A percentile compares a stretch with the other conserved stretches of the same genome.
These are phyloP conservation scores for Arthroderma sp. DNA, from an alignment of 2,329 filamentous ascomycete genomes.

Conservation along the genomic window DNA sequence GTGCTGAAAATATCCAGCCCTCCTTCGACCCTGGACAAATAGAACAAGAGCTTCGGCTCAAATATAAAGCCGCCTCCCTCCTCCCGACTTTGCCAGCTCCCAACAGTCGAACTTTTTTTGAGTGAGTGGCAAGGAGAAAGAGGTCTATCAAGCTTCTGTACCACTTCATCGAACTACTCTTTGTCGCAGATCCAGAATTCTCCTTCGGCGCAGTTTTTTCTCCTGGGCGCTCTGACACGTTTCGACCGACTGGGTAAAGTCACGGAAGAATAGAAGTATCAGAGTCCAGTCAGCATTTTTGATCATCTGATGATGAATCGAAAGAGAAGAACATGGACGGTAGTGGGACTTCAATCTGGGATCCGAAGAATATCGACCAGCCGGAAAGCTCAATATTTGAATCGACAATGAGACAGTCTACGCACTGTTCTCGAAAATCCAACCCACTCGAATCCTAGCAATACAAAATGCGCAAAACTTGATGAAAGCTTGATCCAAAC, in stretches of 20 bases:
- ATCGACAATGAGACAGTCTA: not conserved
- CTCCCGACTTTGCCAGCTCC: slow-evolving; percentile 36
- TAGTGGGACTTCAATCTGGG: no score
- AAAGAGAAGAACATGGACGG: no score
- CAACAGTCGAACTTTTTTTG: slow-evolving; percentile 28
- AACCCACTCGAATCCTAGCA: slow-evolving; percentile 31
- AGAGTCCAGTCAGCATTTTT: slow-evolving; percentile 3
- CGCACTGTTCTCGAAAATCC: slow-evolving; percentile 19
- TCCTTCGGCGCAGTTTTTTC: slow-evolving; percentile 2
- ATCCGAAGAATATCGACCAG: no score
- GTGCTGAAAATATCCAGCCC: no score
- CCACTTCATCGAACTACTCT: slow-evolving; percentile 22
- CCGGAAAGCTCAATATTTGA: no score
- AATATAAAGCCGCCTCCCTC: slow-evolving; percentile 37
- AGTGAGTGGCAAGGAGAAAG: slow-evolving; percentile 23
- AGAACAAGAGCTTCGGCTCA: slow-evolving; percentile 23
- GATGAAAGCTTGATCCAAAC: slow-evolving; percentile 26
- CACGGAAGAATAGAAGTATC: not conserved
- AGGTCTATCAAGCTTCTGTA: slow-evolving; percentile 26
- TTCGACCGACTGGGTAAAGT: no score
- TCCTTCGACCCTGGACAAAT: slow-evolving; percentile 28
- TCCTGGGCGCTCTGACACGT: not conserved
- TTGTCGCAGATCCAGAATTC: slow-evolving; percentile 14
- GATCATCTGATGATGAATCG: slow-evolving; percentile 12
- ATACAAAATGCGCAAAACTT: slow-evolving; percentile 30